Evolutionary conservation across 345 rosid genomes (phyloP).

Genomic region (Luvunga scandens): DNA sequence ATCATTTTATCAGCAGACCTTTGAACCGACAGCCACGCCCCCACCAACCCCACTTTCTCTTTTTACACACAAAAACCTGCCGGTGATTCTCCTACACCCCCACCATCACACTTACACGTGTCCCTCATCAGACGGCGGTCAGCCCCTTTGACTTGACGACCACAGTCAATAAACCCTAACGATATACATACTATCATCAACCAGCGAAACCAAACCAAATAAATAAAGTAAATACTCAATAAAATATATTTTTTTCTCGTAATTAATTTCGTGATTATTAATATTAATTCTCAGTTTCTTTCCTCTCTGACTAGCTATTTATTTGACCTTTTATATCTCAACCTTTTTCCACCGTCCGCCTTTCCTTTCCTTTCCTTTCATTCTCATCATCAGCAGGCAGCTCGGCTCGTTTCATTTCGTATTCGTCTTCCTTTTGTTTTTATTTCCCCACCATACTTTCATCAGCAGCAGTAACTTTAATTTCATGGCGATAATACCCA

Average conservation of each 20-base stretch:
- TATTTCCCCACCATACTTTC: constrained; percentile 23
- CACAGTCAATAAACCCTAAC: constrained; percentile 43
- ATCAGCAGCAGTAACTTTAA: neutral
- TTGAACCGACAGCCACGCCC: constrained; percentile 42
- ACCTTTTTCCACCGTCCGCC: constrained; percentile 9
- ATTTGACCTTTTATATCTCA: constrained; percentile 33
- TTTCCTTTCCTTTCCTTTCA: constrained; percentile 18
- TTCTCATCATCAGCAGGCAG: too few species aligned
- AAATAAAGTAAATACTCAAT: neutral
- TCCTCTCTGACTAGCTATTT: constrained; percentile 16
- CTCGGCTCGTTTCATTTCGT: constrained; percentile 15
- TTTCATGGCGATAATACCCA: constrained; percentile 56
- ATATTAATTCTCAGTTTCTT: neutral
- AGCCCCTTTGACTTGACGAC: constrained; percentile 44
- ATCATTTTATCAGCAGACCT: constrained; percentile 66
- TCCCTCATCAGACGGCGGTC: constrained; percentile 39
- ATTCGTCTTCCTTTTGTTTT: constrained; percentile 13
- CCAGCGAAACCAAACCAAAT: neutral
- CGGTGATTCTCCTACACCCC: constrained; percentile 61
- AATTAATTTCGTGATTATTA: neutral
- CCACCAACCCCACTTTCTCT: neutral
- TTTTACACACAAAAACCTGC: constrained; percentile 40
- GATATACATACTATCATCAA: neutral
- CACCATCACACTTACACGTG: constrained; percentile 49
- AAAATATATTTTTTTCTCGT: neutral